Evolutionary conservation across 495 filamentous ascomycete genomes (phyloP), one percentile per base, ranked within the genome.

Genomic region (Lasiosphaeria miniovina): DNA sequence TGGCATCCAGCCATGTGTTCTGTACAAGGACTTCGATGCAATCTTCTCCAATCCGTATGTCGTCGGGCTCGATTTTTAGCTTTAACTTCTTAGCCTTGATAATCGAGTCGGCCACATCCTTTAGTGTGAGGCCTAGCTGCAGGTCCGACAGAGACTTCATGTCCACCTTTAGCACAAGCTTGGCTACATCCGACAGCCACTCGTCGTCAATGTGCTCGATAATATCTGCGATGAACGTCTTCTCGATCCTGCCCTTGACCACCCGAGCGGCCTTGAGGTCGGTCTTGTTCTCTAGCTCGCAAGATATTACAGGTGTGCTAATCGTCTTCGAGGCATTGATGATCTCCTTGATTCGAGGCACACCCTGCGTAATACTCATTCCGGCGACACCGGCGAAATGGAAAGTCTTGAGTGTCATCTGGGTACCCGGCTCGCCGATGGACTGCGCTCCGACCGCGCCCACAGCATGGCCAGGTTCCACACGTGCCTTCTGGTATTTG

Each of bases 341-440:
- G 67, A 98, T 98, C 82, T 98, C 94, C 76, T 98, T 98, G 73
- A 98, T 98, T 84, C 94, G 94, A 3, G 94, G 94, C 2, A 98
- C 94, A 87, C 94, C 94, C 69, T 96, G 90, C 0, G 95, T 98
- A 66, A 98, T 94, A 81, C 90, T 95, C 93, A 98, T 97, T 67
- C 92, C 92, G 32, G 93, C 95, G 61, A 98, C 95, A 88, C 94
- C 94, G 67, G 94, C 94, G 77, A 98, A 98, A 88, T 98, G 94
- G 87, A 98, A 98, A 71, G 94, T 98, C 77, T 98, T 98, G 66
- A 98, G 79, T 3, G 94, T 98, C 95, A 98, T 98, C 74, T 98
- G 95, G 4, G 95, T 98, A 70, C 95, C 94, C 0, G 95, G 94
- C 68, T 98, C 95, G 69, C 95, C 94, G 68, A 98, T 98, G 35